phyloP scores from a whole-genome alignment of 805 yeast species.

The Ogataea nitratoaversa region DNA sequence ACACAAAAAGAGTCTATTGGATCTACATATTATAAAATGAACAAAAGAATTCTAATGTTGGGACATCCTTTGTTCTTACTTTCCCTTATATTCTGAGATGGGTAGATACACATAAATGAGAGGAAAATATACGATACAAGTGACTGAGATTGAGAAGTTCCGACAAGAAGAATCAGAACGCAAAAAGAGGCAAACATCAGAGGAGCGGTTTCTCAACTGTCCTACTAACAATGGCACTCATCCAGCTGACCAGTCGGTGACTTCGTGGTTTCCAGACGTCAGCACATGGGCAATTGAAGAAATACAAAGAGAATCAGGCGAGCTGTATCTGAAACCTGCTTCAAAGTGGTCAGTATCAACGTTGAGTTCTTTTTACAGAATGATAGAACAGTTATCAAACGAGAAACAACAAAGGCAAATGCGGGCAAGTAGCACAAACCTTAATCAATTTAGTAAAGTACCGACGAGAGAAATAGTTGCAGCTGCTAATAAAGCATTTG shows the following conservation, averaged over 20 bases:
- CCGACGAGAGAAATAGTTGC: slow-evolving; percentile 24
- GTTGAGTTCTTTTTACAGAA: slow-evolving; percentile 15
- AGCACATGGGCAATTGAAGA: slow-evolving; percentile 20
- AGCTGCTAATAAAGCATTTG: slow-evolving; percentile 46
- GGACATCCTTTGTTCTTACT: too few species aligned
- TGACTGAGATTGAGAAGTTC: neutral
- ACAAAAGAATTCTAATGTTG: too few species aligned
- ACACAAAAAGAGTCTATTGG: too few species aligned
- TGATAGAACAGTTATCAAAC: slow-evolving; percentile 14
- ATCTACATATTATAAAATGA: too few species aligned
- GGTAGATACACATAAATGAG: too few species aligned
- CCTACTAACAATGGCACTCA: neutral
- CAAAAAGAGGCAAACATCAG: neutral
- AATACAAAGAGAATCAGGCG: slow-evolving; percentile 17
- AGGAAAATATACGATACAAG: neutral
- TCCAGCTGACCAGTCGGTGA: neutral
- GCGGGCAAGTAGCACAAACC: neutral
- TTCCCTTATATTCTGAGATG: too few species aligned
- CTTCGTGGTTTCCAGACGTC: slow-evolving; percentile 20
- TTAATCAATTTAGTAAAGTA: slow-evolving; percentile 16
- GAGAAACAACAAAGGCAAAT: slow-evolving; percentile 4
- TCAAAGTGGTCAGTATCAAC: slow-evolving; percentile 25
- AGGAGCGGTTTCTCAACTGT: neutral
- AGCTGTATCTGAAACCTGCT: slow-evolving; percentile 19
- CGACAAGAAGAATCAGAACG: neutral